phyloP scores from a whole-genome alignment of 2,329 filamentous ascomycete species.

The Diaporthe eres region DNA sequence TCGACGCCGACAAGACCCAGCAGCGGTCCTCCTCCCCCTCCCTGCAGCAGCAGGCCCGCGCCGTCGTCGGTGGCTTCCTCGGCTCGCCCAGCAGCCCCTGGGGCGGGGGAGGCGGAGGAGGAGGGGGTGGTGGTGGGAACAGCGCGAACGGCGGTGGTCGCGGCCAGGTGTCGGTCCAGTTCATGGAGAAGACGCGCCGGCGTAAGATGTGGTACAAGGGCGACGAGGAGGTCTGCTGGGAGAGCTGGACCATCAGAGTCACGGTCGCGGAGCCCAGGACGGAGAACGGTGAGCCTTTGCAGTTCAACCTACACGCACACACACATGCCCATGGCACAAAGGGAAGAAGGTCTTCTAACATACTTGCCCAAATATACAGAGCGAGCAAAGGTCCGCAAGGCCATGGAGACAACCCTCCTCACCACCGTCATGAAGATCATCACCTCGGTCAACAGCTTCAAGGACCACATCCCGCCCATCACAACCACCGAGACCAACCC shows the following conservation, averaged over 20 bases:
- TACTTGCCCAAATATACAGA: constrained; percentile 64
- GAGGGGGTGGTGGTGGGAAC: neutral
- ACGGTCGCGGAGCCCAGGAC: constrained; percentile 92
- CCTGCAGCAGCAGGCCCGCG: constrained; percentile 40
- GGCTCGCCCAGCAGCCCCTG: neutral
- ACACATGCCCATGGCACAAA: too few species aligned
- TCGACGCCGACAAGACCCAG: constrained; percentile 68
- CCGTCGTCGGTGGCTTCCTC: constrained; percentile 37
- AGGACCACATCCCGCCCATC: constrained; percentile 97
- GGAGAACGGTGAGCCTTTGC: constrained; percentile 79
- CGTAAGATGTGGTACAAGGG: constrained; percentile 83
- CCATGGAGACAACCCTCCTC: constrained; percentile 91
- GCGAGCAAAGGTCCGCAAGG: constrained; percentile 86
- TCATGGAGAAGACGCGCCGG: constrained; percentile 88
- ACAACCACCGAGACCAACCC: constrained; percentile 93
- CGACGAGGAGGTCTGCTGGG: constrained; percentile 97
- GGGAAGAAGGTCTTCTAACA: neutral
- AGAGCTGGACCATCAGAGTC: constrained; percentile 93
- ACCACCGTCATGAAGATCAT: constrained; percentile 93
- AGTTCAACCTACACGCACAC: neutral
- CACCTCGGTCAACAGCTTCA: constrained; percentile 87
- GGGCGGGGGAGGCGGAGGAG: constrained; percentile 36
- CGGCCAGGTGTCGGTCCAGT: constrained; percentile 88
- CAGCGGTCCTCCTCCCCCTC: constrained; percentile 40
- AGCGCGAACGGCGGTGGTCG: constrained; percentile 65